Percentiles rank a stretch among this genome's conserved stretches.
phyloP scores from a whole-genome alignment of 73 alveolate genomes.

The Uronychia setigera region DNA sequence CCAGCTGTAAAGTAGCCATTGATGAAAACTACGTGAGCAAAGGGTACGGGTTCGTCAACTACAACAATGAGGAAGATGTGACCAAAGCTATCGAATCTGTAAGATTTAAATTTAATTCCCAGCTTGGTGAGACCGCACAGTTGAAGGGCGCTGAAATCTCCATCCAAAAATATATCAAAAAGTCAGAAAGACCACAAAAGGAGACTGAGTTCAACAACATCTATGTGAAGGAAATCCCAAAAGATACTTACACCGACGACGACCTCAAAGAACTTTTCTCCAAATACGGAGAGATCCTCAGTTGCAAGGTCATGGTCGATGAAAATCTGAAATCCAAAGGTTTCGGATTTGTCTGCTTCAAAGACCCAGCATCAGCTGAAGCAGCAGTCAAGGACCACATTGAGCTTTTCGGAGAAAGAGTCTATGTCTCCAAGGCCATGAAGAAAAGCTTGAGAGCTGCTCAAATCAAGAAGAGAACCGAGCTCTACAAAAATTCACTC shows the following conservation, averaged over 20 bases:
- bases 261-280: slow-evolving; percentile 70
- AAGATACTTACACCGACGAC: slow-evolving; percentile 52
- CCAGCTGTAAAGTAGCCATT: slow-evolving; percentile 24
- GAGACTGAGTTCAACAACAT: slow-evolving; percentile 64
- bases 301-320: slow-evolving; percentile 68
- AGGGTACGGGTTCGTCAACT: slow-evolving; percentile 14
- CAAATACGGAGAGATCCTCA: slow-evolving; percentile 72
- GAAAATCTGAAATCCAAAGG: slow-evolving; percentile 73
- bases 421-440: slow-evolving; percentile 25
- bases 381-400: slow-evolving; percentile 53
- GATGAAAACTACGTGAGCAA: slow-evolving; percentile 32
- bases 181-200: not conserved
- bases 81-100: slow-evolving; percentile 35
- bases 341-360: slow-evolving; percentile 81
- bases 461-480: slow-evolving; percentile 11
- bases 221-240: slow-evolving; percentile 75
- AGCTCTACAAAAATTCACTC: slow-evolving; percentile 29
- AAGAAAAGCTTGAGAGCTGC: slow-evolving; percentile 13
- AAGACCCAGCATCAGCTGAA: slow-evolving; percentile 66
- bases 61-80: slow-evolving; percentile 20
- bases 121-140: slow-evolving; percentile 38
- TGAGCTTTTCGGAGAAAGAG: slow-evolving; percentile 15
- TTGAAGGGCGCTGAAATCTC: no score
- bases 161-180: slow-evolving; percentile 24
- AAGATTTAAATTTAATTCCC: slow-evolving; percentile 46